phyloP scores from a whole-genome alignment of 2,329 filamentous ascomycete species.

The Trichoderma asperellum region DNA sequence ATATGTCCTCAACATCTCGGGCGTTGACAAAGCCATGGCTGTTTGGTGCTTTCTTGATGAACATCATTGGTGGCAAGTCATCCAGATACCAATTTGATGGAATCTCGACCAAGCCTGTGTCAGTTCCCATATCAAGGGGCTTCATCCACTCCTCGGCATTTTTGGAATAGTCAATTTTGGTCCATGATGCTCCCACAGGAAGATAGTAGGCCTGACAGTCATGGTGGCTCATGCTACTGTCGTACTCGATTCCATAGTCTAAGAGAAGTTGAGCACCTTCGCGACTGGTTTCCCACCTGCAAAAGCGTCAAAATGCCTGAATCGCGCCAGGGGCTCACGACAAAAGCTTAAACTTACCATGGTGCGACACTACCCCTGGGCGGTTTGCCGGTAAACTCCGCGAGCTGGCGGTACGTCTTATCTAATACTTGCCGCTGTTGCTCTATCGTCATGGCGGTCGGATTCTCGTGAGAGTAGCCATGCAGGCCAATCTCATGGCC shows the following conservation, averaged over 20 bases:
- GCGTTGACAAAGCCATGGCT: slow-evolving; percentile 5
- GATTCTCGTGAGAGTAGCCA: slow-evolving; percentile 76
- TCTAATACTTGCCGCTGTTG: slow-evolving; percentile 77
- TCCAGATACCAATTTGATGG: slow-evolving; percentile 49
- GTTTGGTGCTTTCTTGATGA: slow-evolving; percentile 7
- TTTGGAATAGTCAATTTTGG: slow-evolving; percentile 68
- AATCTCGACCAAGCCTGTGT: slow-evolving; percentile 67
- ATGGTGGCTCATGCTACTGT: slow-evolving; percentile 68
- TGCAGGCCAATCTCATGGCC: slow-evolving; percentile 53
- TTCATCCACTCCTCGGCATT: slow-evolving; percentile 69
- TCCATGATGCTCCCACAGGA: slow-evolving; percentile 57
- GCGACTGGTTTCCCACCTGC: slow-evolving; percentile 67
- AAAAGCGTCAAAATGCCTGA: background rate
- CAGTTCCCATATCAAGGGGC: slow-evolving; percentile 59
- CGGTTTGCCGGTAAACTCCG: slow-evolving; percentile 69
- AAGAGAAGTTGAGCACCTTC: slow-evolving; percentile 2
- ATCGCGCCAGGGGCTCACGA: background rate
- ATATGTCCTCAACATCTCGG: slow-evolving; percentile 1
- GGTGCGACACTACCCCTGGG: slow-evolving; percentile 49
- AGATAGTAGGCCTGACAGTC: slow-evolving; percentile 68
- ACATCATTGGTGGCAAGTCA: slow-evolving; percentile 11
- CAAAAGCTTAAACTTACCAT: slow-evolving; percentile 43
- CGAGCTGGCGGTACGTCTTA: slow-evolving; percentile 73
- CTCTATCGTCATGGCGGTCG: slow-evolving; percentile 70
- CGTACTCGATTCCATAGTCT: slow-evolving; percentile 69